Evolutionary conservation across 495 filamentous ascomycete genomes (phyloP).

Genomic region (Aspergillus hancockii): DNA sequence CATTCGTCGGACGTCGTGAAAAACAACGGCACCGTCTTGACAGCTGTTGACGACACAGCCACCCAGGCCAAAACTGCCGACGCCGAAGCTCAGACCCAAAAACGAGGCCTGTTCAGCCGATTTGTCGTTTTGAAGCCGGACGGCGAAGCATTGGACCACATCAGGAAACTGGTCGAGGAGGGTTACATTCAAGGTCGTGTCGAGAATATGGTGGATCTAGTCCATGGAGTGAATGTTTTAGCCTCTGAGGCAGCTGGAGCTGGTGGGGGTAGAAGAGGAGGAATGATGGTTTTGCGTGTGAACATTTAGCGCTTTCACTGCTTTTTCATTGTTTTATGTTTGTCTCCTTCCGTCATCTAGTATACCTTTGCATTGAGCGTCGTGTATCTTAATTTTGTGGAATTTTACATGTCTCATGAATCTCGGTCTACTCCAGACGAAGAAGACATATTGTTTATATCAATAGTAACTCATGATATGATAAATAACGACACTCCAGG

Average conservation of each 20-base stretch:
- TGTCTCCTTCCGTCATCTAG: background rate
- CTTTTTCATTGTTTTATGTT: constrained; percentile 3
- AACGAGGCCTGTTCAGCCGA: constrained; percentile 30
- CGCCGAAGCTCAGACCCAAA: constrained; percentile 14
- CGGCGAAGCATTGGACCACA: constrained; percentile 27
- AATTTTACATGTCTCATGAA: too few relatives aligned
- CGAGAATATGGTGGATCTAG: constrained; percentile 35
- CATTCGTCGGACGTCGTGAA: constrained; percentile 37
- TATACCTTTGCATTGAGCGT: background rate
- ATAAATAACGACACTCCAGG: background rate
- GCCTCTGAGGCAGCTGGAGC: constrained; percentile 30
- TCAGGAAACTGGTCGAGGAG: constrained; percentile 38
- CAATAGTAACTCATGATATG: too few relatives aligned
- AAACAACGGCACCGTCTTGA: constrained; percentile 37
- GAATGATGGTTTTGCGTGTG: constrained; percentile 39
- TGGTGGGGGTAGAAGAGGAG: constrained; percentile 28
- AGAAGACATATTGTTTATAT: too few relatives aligned
- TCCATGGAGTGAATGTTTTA: constrained; percentile 30
- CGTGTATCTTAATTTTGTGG: background rate
- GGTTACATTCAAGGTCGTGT: constrained; percentile 32
- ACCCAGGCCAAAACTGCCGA: constrained; percentile 17
- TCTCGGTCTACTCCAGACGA: too few relatives aligned
- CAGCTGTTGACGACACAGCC: constrained; percentile 35
- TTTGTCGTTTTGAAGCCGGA: constrained; percentile 46
- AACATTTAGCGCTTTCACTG: constrained; percentile 20